Conservation (phyloP, 2,329 filamentous ascomycete genomes). For the Domatiomyces globalis region DNA sequence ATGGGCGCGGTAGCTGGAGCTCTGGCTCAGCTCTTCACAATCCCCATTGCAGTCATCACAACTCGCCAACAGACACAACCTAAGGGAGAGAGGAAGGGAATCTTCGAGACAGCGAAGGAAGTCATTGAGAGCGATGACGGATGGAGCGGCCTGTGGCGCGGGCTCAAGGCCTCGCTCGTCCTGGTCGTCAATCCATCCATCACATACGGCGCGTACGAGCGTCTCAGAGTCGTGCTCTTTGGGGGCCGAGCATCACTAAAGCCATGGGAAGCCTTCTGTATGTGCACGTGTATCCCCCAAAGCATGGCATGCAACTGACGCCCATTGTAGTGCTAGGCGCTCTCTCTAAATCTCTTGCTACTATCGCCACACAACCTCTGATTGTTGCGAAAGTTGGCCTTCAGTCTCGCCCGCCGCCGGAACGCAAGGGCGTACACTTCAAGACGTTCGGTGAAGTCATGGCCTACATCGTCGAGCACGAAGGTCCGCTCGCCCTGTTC, state of each 20-base stretch:
- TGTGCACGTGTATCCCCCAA: slow-evolving; percentile 28
- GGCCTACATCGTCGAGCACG: slow-evolving; percentile 79
- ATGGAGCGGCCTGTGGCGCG: slow-evolving; percentile 78
- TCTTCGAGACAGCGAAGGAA: slow-evolving; percentile 76
- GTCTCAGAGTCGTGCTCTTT: slow-evolving; percentile 63
- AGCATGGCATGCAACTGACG: background rate
- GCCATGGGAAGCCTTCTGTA: slow-evolving; percentile 82
- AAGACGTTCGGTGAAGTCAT: slow-evolving; percentile 90
- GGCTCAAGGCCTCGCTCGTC: slow-evolving; percentile 87
- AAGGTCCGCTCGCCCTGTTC: slow-evolving; percentile 72
- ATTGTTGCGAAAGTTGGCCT: slow-evolving; percentile 97
- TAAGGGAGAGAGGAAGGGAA: slow-evolving; percentile 68
- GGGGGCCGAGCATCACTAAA: slow-evolving; percentile 60
- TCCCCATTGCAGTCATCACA: slow-evolving; percentile 88
- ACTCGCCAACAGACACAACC: slow-evolving; percentile 89
- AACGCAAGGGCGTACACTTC: slow-evolving; percentile 77
- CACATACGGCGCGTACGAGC: slow-evolving; percentile 93
- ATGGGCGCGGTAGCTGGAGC: slow-evolving; percentile 81
- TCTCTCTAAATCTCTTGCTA: slow-evolving; percentile 82
- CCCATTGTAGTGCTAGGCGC: slow-evolving; percentile 61
- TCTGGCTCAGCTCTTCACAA: slow-evolving; percentile 87
- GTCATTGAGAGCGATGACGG: slow-evolving; percentile 86
- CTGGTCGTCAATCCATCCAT: slow-evolving; percentile 93
- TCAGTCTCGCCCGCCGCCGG: slow-evolving; percentile 79
- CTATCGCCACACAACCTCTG: slow-evolving; percentile 80